Evolutionary conservation across 2,329 filamentous ascomycete species (phyloP).

Genomic region (Thyridium curvatum): DNA sequence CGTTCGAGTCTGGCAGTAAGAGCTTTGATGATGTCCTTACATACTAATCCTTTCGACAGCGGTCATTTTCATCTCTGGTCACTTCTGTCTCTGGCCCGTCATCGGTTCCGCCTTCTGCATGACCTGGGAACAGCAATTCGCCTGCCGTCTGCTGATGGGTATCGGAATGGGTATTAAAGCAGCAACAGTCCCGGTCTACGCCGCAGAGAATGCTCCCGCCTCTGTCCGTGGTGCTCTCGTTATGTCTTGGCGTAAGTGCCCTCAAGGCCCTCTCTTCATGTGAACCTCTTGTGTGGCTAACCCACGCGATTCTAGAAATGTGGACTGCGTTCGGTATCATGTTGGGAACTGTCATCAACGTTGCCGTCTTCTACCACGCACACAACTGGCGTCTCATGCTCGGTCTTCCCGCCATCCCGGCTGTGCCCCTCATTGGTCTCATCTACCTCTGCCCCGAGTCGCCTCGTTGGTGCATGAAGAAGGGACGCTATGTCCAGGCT

Average conservation of each 20-base stretch:
- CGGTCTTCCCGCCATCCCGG: constrained; percentile 51
- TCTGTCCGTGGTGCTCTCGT: constrained; percentile 67
- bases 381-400: constrained; percentile 33
- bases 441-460: constrained; percentile 64
- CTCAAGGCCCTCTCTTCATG: not conserved
- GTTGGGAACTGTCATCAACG: constrained; percentile 58
- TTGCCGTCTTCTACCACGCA: constrained; percentile 33
- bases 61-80: constrained; percentile 69
- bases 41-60: constrained; percentile 21
- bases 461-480: constrained; percentile 62
- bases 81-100: constrained; percentile 64
- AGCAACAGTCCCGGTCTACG: constrained; percentile 67
- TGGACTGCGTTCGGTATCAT: constrained; percentile 60
- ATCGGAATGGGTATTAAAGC: constrained; percentile 74
- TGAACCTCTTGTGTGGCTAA: constrained; percentile 1
- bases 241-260: constrained; percentile 62
- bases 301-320: constrained; percentile 35
- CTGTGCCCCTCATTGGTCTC: constrained; percentile 49
- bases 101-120: constrained; percentile 67
- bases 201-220: constrained; percentile 67
- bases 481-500: constrained; percentile 54
- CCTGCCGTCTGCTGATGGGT: constrained; percentile 66
- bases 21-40: constrained; percentile 19
- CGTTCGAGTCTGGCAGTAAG: constrained; percentile 14
- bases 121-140: constrained; percentile 65